These are phyloP conservation scores for Dictyostelium purpureum DNA, from an alignment of 78 protist genomes.

Conservation along the genomic window DNA sequence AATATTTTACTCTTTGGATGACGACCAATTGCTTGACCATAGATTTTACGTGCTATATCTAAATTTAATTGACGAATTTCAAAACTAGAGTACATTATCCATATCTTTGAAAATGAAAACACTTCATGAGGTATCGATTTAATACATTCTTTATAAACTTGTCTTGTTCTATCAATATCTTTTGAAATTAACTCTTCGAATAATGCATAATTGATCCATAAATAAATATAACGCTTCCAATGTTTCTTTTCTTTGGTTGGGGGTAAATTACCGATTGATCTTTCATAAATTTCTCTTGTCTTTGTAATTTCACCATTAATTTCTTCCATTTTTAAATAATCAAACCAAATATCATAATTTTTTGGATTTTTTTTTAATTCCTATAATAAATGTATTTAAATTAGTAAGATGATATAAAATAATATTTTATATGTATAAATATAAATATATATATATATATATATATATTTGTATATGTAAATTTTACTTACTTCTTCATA, in stretches of 20 bases:
- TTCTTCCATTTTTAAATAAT: constrained; percentile 96
- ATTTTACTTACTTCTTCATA: constrained; percentile 89
- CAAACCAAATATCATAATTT: constrained; percentile 98
- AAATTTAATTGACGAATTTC: constrained; percentile 93
- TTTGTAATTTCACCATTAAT: constrained; percentile 71
- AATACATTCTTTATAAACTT: constrained; percentile 86
- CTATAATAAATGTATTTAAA: neutral
- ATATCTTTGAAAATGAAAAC: constrained; percentile 97
- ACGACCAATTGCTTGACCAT: constrained; percentile 87
- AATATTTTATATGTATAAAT: neutral
- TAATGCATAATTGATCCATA: constrained; percentile 98
- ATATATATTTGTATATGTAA: neutral
- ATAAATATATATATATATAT: neutral
- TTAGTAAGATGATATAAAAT: too few species aligned
- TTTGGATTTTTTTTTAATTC: constrained; percentile 73
- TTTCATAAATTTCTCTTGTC: constrained; percentile 95
- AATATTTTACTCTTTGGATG: constrained; percentile 88
- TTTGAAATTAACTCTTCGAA: constrained; percentile 93
- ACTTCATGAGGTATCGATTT: constrained; percentile 92
- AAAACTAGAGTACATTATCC: constrained; percentile 94
- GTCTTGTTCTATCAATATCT: constrained; percentile 91
- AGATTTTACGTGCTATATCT: constrained; percentile 37
- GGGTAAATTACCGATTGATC: constrained; percentile 97
- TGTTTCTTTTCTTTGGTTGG: constrained; percentile 91
- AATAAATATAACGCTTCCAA: constrained; percentile 97